phyloP scores from a whole-genome alignment of 2,329 filamentous ascomycete species.

The Cercospora beticola region DNA sequence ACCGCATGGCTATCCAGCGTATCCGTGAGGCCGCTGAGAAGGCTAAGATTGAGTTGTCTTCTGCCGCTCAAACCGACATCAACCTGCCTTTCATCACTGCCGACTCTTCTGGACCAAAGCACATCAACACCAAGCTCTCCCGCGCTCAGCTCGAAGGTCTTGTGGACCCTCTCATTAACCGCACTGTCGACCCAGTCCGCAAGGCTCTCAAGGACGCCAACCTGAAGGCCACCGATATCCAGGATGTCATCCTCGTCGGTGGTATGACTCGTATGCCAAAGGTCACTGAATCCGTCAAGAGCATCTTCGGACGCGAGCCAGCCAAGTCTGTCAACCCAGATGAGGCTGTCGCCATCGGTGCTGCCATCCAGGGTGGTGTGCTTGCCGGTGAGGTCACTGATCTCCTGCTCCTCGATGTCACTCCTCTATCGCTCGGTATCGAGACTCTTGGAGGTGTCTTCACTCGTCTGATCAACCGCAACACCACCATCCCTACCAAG shows the following conservation, averaged over 20 bases:
- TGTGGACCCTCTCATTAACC: slow-evolving; percentile 82
- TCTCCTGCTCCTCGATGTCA: slow-evolving; percentile 91
- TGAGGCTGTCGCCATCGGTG: slow-evolving; percentile 96
- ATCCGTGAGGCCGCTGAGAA: slow-evolving; percentile 98
- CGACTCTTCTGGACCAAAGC: slow-evolving; percentile 91
- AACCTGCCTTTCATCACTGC: slow-evolving; percentile 99
- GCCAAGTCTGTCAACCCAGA: slow-evolving; percentile 99
- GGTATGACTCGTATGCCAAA: slow-evolving; percentile 99
- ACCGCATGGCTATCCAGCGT: slow-evolving; percentile 98
- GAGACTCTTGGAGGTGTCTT: slow-evolving; percentile 98
- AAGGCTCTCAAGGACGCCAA: slow-evolving; percentile 96
- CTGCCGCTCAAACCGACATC: slow-evolving; percentile 92
- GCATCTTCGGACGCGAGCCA: slow-evolving; percentile 92
- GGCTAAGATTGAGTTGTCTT: slow-evolving; percentile 98
- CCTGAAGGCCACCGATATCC: slow-evolving; percentile 87
- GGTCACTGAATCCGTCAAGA: slow-evolving; percentile 93
- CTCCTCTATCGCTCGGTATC: slow-evolving; percentile 93
- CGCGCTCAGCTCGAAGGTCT: slow-evolving; percentile 90
- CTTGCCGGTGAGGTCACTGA: slow-evolving; percentile 96
- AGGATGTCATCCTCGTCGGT: slow-evolving; percentile 96
- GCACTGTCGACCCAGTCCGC: slow-evolving; percentile 87
- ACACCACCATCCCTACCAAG: slow-evolving; percentile 99
- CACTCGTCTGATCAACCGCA: slow-evolving; percentile 96
- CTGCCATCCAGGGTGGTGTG: slow-evolving; percentile 94
- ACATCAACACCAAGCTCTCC: slow-evolving; percentile 95